Base-by-base conservation (phyloP, 2,329 filamentous ascomycete species). In the Onygena corvina region DNA sequence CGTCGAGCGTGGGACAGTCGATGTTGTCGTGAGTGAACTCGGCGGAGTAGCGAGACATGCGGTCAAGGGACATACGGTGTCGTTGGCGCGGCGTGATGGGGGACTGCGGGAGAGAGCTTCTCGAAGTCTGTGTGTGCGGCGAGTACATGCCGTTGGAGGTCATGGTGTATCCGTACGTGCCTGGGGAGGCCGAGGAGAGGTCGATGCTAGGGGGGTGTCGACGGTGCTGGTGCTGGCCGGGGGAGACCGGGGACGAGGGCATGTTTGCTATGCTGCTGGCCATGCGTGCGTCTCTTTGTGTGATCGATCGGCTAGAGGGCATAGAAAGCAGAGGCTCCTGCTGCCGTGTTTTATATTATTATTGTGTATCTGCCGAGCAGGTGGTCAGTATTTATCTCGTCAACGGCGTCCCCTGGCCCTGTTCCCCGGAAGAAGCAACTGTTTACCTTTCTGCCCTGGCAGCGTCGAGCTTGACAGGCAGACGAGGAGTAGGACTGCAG, bases 201-300 rank as follows among this genome's bases (percentile, higher is more conserved):
- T 68, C 64, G 48, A 66, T 53, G 52, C 57, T 63, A 30, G 67
- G 66, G 38, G 57, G 58, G 21, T 64, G 62, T 60, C 64, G 65
- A 59, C 68, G 66, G 20, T 23, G 36, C n/a, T 67, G 66, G 20
- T 23, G 36, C n/a, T 40, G 36, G 59, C 59, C 57, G 48, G 66
- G 58, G 50, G 62, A 57, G 21, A 50, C 50, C 7, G 59, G 57
- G 34, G 59, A 59, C 1, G 58, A 57, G 29, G 57, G 52, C 31
- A 55, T 33, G 20, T 20, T 45, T 18, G 50, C 35, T 51, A 53
- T 53, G 27, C 62, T 59, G 63, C 58, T 59, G 23, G n/a, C 12
- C 44, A 36, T 31, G 48, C 16, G 6, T 3, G 20, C 16, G 36
- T 23, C 18, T 23, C 18, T n/a, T 40, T 11, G 16, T n/a, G n/a